Base-by-base conservation (phyloP, 805 yeast genomes). In the Metschnikowia lachancei region DNA sequence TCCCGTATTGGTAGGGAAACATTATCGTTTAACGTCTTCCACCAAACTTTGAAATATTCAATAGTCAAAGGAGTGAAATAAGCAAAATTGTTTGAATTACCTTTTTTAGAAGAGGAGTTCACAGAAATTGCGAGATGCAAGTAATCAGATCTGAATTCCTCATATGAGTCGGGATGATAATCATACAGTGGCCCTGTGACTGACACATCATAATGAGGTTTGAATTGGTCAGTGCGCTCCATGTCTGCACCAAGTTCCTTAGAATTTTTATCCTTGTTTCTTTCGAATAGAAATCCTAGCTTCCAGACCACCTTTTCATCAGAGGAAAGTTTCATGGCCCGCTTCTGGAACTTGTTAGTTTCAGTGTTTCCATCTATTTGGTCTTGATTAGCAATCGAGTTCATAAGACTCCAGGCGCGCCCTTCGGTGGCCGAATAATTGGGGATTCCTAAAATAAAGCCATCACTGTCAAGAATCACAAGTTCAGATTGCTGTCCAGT, bases 101-200 rank as follows among this genome's bases (percentile, higher is more conserved):
- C 69, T 5, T 54, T 52, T 4, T 53, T 36, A 0, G 74, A 61
- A 14, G 59, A 61, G 1, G 75, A 69, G 8, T 59, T 59, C 6
- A 72, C 76, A 0, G 72, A 59, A 6, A 72, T 56, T 4, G 75
- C 70, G 54, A 72, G 49, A 60, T 89, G 96, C 10, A 92, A 72
- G 60, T 80, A 91, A 45, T 89, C 83, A 52, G 95, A 85, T 60
- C 98, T 70, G 70, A 82, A 94, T 0, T 85, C 89, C 11, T 64
- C 66, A 61, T 84, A 92, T 0, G 97, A 87, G 65, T 92, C 98
- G 1, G 74, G 71, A 67, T 90, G 90, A 2, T 59, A 57, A 26
- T 81, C 80, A 36, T 65, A 71, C 16, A 60, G 59, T 0, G 91
- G 92, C 55, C 79, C 77, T 3, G 77, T 74, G n/a, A 85, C 75